These are phyloP conservation scores for Passalora sequoiae DNA, from an alignment of 2,329 filamentous ascomycete genomes.

Conservation along the genomic window DNA sequence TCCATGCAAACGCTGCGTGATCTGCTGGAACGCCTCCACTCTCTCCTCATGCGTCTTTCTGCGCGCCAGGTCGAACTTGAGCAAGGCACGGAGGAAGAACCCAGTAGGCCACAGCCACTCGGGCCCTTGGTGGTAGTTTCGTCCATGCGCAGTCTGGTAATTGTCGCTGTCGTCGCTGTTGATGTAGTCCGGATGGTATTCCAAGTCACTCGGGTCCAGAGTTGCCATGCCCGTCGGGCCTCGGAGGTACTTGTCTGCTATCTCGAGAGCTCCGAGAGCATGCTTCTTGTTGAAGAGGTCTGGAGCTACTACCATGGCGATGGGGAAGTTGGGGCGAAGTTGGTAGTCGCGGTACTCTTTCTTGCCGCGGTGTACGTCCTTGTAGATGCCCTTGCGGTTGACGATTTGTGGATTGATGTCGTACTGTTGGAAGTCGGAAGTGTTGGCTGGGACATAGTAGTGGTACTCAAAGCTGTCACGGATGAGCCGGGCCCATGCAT, in stretches of 20 bases:
- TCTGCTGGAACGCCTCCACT: constrained; percentile 89
- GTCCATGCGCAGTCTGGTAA: constrained; percentile 86
- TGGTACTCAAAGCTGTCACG: constrained; percentile 84
- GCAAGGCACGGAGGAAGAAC: constrained; percentile 84
- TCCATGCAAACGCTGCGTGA: constrained; percentile 72
- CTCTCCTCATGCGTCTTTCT: constrained; percentile 62
- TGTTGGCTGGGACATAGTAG: constrained; percentile 73
- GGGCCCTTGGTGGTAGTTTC: constrained; percentile 97
- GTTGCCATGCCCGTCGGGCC: constrained; percentile 95
- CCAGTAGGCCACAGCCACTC: constrained; percentile 98
- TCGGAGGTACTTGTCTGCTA: constrained; percentile 73
- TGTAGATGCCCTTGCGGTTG: constrained; percentile 95
- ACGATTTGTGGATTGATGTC: constrained; percentile 74
- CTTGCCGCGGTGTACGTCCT: constrained; percentile 87
- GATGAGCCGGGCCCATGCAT: constrained; percentile 73
- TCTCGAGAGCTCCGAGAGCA: constrained; percentile 71
- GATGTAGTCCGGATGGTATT: constrained; percentile 91
- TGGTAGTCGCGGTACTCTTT: constrained; percentile 99
- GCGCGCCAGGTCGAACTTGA: constrained; percentile 81
- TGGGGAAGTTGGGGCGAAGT: constrained; percentile 85
- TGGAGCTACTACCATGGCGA: constrained; percentile 91
- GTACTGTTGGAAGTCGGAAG: constrained; percentile 67
- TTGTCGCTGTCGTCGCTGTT: constrained; percentile 91
- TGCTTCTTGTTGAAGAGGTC: constrained; percentile 75
- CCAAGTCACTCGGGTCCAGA: constrained; percentile 82